Percentiles rank a stretch among this genome's conserved stretches.
Conservation (phyloP, 2,329 filamentous ascomycete species). For the Paramyrothecium roridum region DNA sequence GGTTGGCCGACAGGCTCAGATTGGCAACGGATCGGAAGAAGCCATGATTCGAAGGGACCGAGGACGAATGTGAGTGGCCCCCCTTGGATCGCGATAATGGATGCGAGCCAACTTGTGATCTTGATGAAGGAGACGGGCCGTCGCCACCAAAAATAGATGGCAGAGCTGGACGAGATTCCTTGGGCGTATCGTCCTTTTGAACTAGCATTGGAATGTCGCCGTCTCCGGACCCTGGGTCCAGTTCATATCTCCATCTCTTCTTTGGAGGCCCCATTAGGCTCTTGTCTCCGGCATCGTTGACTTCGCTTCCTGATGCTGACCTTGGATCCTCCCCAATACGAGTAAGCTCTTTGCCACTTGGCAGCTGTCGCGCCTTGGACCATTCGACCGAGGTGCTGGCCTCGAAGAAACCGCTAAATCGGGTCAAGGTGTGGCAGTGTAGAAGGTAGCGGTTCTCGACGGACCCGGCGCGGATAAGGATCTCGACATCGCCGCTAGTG, state of each 20-base stretch:
- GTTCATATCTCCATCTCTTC: conserved; percentile 80
- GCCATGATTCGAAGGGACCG: conserved; percentile 36
- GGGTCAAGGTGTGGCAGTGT: conserved; percentile 80
- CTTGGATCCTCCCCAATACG: conserved; percentile 46
- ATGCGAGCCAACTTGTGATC: conserved; percentile 36
- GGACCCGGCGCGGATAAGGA: conserved; percentile 64
- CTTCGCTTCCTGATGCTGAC: conserved; percentile 14
- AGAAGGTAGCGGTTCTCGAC: conserved; percentile 78
- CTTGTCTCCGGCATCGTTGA: conserved; percentile 15
- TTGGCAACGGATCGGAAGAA: conserved; percentile 91
- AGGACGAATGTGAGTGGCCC: conserved; percentile 52
- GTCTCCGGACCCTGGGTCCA: conserved; percentile 70
- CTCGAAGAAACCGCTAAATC: conserved; percentile 93
- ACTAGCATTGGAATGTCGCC: conserved; percentile 85
- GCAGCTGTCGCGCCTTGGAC: conserved; percentile 35
- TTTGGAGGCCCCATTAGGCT: conserved; percentile 14
- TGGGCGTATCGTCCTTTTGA: conserved; percentile 59
- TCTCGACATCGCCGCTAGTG: conserved; percentile 89
- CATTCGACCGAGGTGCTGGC: conserved; percentile 79
- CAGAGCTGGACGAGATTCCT: conserved; percentile 10
- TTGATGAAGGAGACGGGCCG: conserved; percentile 38
- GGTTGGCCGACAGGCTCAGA: conserved; percentile 47
- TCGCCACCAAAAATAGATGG: conserved; percentile 28
- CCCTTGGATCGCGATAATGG: conserved; percentile 22
- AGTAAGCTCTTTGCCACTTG: conserved; percentile 43